A percentile compares a stretch with the other conserved stretches of the same genome.
Evolutionary conservation across 2,329 filamentous ascomycete genomes (phyloP).

Genomic region (Diaporthe amygdali): DNA sequence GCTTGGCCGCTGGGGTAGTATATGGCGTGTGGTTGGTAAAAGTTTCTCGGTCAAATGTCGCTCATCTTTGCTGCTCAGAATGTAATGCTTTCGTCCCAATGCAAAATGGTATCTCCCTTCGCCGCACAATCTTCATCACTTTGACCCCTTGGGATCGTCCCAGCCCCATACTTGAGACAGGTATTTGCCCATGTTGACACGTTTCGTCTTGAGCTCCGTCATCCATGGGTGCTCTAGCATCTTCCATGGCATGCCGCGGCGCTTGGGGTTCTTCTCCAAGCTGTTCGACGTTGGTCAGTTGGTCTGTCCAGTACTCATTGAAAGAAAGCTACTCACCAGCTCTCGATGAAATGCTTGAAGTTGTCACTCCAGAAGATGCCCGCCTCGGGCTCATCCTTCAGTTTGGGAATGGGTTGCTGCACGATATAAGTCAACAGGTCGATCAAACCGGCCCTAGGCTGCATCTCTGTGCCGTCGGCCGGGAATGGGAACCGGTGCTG

Average conservation of each 20-base stretch:
- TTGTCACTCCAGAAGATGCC: conserved; percentile 94
- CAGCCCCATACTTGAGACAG: conserved; percentile 96
- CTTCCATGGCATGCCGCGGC: conserved; percentile 93
- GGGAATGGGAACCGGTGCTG: conserved; percentile 99
- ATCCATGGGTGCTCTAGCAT: conserved; percentile 99
- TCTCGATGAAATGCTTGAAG: conserved; percentile 99
- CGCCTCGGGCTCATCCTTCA: conserved; percentile 92
- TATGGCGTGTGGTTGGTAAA: background rate
- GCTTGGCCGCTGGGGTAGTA: background rate
- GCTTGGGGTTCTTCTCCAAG: conserved; percentile 88
- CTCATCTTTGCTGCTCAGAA: background rate
- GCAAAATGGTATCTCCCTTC: background rate
- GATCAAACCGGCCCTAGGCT: conserved; percentile 89
- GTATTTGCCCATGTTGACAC: conserved; percentile 97
- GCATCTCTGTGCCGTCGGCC: conserved; percentile 93
- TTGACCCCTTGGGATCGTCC: conserved; percentile 61
- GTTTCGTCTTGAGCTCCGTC: conserved; percentile 92
- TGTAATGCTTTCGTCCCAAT: background rate
- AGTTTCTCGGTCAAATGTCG: background rate
- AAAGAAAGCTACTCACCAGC: conserved; percentile 75
- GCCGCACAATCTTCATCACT: background rate
- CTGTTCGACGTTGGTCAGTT: conserved; percentile 50
- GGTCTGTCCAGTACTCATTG: background rate
- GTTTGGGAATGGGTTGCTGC: conserved; percentile 88
- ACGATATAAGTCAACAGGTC: conserved; percentile 98